phyloP scores from a whole-genome alignment of 495 filamentous ascomycete species.

The Extremus antarcticus region DNA sequence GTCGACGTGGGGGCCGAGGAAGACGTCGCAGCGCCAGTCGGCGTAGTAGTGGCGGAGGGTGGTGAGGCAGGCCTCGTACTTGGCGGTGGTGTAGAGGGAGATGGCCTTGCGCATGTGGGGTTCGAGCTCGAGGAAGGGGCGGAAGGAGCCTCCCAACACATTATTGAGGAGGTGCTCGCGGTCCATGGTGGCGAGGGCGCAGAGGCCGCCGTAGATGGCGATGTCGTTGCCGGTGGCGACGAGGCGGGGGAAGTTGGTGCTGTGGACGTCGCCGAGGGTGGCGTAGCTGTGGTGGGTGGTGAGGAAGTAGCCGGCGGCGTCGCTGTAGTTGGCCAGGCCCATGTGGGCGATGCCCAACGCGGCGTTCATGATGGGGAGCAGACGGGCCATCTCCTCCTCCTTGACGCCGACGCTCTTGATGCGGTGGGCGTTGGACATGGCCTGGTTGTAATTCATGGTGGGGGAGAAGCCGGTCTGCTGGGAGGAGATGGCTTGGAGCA shows the following conservation, averaged over 20 bases:
- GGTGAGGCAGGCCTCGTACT: conserved; percentile 72
- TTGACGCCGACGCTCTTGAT: conserved; percentile 18
- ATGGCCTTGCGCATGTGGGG: conserved; percentile 90
- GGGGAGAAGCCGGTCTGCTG: conserved; percentile 60
- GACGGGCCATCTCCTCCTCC: conserved; percentile 29
- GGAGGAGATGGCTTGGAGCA: conserved; percentile 56
- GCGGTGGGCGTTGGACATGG: conserved; percentile 11
- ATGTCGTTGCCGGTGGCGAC: conserved; percentile 77
- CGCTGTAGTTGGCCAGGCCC: conserved; percentile 49
- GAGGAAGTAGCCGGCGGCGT: conserved; percentile 67
- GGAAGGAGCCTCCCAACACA: conserved; percentile 77
- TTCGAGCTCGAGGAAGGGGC: conserved; percentile 81
- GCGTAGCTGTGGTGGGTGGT: conserved; percentile 43
- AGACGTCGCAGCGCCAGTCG: conserved; percentile 83
- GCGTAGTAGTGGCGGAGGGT: conserved; percentile 69
- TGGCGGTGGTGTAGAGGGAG: conserved; percentile 70
- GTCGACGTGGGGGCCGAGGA: conserved; percentile 67
- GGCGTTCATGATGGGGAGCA: conserved; percentile 40
- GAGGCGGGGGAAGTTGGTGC: conserved; percentile 37
- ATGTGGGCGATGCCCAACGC: conserved; percentile 63
- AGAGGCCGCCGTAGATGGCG: conserved; percentile 81
- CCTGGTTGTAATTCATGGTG: conserved; percentile 44
- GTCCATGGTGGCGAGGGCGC: conserved; percentile 83
- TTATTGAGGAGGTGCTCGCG: conserved; percentile 58
- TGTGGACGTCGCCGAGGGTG: conserved; percentile 21